phyloP scores from a whole-genome alignment of 1,284 basidiomycete genomes.

The Testicularia cyperi region DNA sequence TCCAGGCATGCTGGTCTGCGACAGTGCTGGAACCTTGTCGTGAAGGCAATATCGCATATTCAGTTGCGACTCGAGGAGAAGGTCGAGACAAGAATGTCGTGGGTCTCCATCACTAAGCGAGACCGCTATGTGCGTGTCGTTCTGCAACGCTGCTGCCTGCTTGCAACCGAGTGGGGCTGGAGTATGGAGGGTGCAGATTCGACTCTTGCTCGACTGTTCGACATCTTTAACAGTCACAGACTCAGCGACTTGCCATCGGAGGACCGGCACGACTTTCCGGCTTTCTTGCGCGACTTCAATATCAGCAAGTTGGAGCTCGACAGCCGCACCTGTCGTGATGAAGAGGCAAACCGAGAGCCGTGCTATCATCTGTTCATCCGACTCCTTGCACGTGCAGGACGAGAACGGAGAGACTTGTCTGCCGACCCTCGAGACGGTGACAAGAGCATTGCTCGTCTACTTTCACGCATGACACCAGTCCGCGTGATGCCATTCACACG shows the following conservation, averaged over 20 bases:
- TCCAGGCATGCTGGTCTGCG: no score
- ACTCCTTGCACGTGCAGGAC: conserved; percentile 69
- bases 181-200: conserved; percentile 64
- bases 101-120: conserved; percentile 66
- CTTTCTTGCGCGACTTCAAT: conserved; percentile 69
- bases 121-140: conserved; percentile 77
- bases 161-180: conserved; percentile 78
- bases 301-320: conserved; percentile 6
- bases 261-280: conserved; percentile 70
- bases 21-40: conserved; percentile 70
- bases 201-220: conserved; percentile 71
- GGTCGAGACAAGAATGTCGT: conserved; percentile 63
- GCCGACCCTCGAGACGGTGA: conserved; percentile 19
- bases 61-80: conserved; percentile 68
- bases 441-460: conserved; percentile 70
- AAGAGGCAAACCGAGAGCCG: conserved; percentile 67
- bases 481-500: conserved; percentile 65
- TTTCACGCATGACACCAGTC: conserved; percentile 78
- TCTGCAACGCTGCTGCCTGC: conserved; percentile 72
- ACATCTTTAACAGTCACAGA: conserved; percentile 77
- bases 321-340: conserved; percentile 1
- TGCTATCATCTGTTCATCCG: conserved; percentile 80
- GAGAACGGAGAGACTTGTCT: conserved; percentile 37
- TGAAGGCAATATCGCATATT: conserved; percentile 17
- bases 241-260: conserved; percentile 79